Evolutionary conservation across 306 rosid species (phyloP).

Genomic region (Hylodesmum podocarpum): DNA sequence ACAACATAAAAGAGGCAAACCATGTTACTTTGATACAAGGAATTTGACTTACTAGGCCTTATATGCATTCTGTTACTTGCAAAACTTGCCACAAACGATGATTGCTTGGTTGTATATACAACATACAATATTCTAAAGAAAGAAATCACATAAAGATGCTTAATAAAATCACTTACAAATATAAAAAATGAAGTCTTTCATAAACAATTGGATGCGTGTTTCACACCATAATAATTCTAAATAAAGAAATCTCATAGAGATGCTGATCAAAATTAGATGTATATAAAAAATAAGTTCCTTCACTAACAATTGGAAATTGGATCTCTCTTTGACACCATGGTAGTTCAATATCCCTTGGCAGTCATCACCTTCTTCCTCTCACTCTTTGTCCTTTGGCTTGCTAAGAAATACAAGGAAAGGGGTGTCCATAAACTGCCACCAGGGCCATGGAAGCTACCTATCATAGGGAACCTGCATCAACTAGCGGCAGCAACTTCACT

Average conservation of each 20-base stretch:
- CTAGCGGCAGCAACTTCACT: conserved; percentile 8
- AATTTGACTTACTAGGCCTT: not conserved
- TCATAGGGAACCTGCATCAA: conserved; percentile 35
- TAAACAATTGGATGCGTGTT: too few relatives aligned
- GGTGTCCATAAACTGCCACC: conserved; percentile 2
- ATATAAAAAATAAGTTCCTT: not conserved
- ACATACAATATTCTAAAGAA: too few relatives aligned
- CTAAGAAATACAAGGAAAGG: conserved; percentile 2
- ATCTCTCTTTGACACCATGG: not conserved
- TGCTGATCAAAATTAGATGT: not conserved
- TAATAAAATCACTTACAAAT: too few relatives aligned
- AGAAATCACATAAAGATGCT: too few relatives aligned
- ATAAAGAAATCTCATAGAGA: not conserved
- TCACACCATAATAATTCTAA: not conserved
- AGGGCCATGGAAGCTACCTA: conserved; percentile 33
- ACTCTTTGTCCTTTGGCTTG: not conserved
- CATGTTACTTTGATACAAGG: not conserved
- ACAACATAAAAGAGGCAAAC: not conserved
- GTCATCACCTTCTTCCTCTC: not conserved
- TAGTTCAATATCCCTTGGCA: not conserved
- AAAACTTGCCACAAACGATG: too few relatives aligned
- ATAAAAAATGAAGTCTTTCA: too few relatives aligned
- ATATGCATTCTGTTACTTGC: too few relatives aligned
- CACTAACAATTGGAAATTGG: not conserved
- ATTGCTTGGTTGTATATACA: too few relatives aligned